Percentiles rank a stretch among this genome's conserved stretches.
phyloP scores from a whole-genome alignment of 73 alveolate species.

The Paramecium caudatum region DNA sequence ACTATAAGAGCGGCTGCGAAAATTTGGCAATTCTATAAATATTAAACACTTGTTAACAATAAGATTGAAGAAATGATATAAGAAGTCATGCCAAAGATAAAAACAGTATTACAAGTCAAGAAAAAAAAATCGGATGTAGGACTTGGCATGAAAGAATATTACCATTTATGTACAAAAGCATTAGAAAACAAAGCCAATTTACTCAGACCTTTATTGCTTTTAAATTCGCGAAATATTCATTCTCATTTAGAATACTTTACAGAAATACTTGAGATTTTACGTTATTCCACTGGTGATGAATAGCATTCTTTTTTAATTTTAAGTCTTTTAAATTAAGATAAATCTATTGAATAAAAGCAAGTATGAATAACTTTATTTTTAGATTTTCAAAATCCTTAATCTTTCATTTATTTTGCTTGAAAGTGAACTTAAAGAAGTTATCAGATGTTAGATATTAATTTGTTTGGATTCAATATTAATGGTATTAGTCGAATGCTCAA shows the following conservation, averaged over 20 bases:
- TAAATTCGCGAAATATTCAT: not conserved
- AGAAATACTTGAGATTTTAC: not conserved
- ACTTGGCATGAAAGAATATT: not conserved
- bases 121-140: not conserved
- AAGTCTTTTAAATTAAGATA: not conserved
- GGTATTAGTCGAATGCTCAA: not conserved
- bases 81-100: not conserved
- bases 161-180: not conserved
- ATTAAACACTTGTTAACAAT: not conserved
- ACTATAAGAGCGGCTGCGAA: conserved; percentile 9
- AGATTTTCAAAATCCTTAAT: not conserved
- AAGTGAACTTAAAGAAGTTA: not conserved
- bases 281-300: not conserved
- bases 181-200: not conserved
- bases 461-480: not conserved
- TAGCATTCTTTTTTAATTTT: too few species aligned
- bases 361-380: not conserved
- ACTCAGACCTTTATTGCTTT: not conserved
- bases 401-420: not conserved
- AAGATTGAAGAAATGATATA: not conserved
- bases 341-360: not conserved
- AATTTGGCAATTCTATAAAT: conserved; percentile 10
- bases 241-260: not conserved
- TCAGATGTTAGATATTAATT: not conserved
- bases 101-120: not conserved